Evolutionary conservation across 1,284 basidiomycete genomes (phyloP).

Genomic region (Apiotrichum laibachii): DNA sequence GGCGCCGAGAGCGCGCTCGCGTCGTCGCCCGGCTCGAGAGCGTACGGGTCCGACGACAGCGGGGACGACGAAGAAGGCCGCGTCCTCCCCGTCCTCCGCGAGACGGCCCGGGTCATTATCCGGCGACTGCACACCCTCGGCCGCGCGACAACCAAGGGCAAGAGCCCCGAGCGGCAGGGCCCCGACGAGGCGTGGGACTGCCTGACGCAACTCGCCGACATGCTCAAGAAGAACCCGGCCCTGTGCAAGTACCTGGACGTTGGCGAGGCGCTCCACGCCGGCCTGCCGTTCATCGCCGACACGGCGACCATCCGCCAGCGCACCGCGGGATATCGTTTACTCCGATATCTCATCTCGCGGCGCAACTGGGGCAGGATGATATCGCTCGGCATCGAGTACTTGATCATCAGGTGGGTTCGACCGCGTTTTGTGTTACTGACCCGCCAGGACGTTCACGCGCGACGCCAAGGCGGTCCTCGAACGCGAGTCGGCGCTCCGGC

Average conservation of each 20-base stretch:
- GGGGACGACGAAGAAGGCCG: conserved; percentile 23
- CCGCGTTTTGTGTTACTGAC: neutral
- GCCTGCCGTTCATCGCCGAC: conserved; percentile 74
- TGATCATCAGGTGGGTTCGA: conserved; percentile 69
- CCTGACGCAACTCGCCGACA: conserved; percentile 65
- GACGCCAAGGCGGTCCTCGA: conserved; percentile 77
- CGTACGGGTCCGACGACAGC: neutral
- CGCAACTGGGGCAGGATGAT: conserved; percentile 52
- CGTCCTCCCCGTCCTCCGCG: conserved; percentile 24
- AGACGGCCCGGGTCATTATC: conserved; percentile 21
- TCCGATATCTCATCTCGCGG: conserved; percentile 72
- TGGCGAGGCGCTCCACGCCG: conserved; percentile 68
- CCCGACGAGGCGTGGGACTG: conserved; percentile 34
- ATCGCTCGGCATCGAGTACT: conserved; percentile 69
- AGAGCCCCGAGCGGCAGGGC: conserved; percentile 21
- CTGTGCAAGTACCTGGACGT: conserved; percentile 73
- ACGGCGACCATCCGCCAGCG: conserved; percentile 68
- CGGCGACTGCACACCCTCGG: conserved; percentile 24
- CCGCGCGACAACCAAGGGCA: conserved; percentile 21
- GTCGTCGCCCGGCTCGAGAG: conserved; percentile 1
- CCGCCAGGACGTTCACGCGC: conserved; percentile 69
- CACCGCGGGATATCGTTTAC: conserved; percentile 80
- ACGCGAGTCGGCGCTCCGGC: conserved; percentile 90
- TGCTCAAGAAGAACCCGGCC: conserved; percentile 70
- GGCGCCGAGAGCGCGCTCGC: conserved; percentile 18